These are phyloP conservation scores for Xylariales sp. DNA, from an alignment of 2,329 filamentous ascomycete genomes.

Conservation along the genomic window DNA sequence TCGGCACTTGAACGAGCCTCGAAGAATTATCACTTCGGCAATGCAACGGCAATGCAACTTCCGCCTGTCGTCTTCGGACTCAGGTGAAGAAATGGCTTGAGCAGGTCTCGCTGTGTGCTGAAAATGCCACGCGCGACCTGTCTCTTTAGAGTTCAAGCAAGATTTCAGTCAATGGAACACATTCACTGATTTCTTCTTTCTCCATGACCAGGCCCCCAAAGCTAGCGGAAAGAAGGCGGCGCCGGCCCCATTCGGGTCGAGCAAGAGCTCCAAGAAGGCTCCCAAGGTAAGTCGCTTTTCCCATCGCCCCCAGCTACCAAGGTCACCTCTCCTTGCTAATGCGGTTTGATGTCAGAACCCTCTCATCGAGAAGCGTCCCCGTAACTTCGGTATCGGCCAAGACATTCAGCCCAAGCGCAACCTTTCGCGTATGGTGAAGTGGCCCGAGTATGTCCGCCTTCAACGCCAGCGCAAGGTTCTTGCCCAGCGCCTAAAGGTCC, in stretches of 20 bases:
- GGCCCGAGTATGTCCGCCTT: constrained; percentile 98
- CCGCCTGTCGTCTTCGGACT: constrained; percentile 58
- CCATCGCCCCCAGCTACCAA: neutral
- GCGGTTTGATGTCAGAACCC: constrained; percentile 76
- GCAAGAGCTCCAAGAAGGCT: constrained; percentile 92
- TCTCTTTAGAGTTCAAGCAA: constrained; percentile 96
- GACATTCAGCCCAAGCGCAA: constrained; percentile 98
- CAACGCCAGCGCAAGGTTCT: constrained; percentile 96
- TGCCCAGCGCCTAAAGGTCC: constrained; percentile 98
- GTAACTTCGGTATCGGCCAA: constrained; percentile 99
- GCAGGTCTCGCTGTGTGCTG: constrained; percentile 60
- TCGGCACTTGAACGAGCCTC: constrained; percentile 47
- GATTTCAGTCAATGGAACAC: constrained; percentile 79
- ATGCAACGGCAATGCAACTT: constrained; percentile 50
- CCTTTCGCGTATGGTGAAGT: constrained; percentile 98
- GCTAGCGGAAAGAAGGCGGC: constrained; percentile 96
- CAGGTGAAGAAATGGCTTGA: constrained; percentile 76
- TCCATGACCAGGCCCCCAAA: constrained; percentile 99
- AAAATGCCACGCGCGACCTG: constrained; percentile 62
- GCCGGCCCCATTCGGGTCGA: constrained; percentile 93
- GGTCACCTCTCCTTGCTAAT: constrained; percentile 40
- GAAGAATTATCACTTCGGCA: constrained; percentile 47
- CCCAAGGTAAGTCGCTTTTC: constrained; percentile 81
- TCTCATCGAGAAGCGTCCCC: constrained; percentile 96
- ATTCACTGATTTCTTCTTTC: constrained; percentile 98